phyloP scores from a whole-genome alignment of 2,329 filamentous ascomycete species.

The Alternaria sp. region DNA sequence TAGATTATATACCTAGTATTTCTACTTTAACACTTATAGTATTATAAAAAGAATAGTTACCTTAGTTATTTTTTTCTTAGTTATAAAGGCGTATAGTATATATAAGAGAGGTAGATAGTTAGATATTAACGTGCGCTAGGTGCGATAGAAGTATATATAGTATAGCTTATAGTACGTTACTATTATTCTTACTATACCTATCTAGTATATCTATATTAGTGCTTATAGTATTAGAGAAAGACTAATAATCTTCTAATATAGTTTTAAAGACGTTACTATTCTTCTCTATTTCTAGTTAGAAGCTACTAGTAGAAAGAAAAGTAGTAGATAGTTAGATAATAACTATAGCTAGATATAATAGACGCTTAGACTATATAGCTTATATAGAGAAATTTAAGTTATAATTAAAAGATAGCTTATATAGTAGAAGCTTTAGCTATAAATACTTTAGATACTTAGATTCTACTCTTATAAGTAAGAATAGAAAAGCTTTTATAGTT shows the following conservation, averaged over 20 bases:
- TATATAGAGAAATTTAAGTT: slow-evolving; percentile 2
- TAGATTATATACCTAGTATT: neutral
- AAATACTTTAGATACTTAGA: slow-evolving; percentile 9
- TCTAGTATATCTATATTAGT: neutral
- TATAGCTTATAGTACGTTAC: neutral
- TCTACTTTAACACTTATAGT: neutral
- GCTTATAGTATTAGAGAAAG: neutral
- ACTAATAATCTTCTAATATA: neutral
- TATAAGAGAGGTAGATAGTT: neutral
- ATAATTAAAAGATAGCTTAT: slow-evolving; percentile 10
- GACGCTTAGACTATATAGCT: slow-evolving; percentile 4
- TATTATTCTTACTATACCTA: neutral
- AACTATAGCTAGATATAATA: slow-evolving; percentile 1
- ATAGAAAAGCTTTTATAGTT: slow-evolving; percentile 10
- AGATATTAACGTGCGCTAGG: neutral
- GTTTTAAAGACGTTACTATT: neutral
- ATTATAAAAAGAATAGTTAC: neutral
- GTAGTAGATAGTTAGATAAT: neutral
- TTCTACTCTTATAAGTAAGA: slow-evolving; percentile 7
- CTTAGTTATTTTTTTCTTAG: neutral
- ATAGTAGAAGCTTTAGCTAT: slow-evolving; percentile 11
- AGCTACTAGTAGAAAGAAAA: slow-evolving; percentile 3
- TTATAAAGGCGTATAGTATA: neutral
- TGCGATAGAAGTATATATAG: neutral
- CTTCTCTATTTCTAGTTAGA: neutral